A percentile compares a stretch with the other conserved stretches of the same genome.
These are phyloP conservation scores for Artomyces pyxidatus DNA, from an alignment of 768 basidiomycete species.

Conservation along the genomic window DNA sequence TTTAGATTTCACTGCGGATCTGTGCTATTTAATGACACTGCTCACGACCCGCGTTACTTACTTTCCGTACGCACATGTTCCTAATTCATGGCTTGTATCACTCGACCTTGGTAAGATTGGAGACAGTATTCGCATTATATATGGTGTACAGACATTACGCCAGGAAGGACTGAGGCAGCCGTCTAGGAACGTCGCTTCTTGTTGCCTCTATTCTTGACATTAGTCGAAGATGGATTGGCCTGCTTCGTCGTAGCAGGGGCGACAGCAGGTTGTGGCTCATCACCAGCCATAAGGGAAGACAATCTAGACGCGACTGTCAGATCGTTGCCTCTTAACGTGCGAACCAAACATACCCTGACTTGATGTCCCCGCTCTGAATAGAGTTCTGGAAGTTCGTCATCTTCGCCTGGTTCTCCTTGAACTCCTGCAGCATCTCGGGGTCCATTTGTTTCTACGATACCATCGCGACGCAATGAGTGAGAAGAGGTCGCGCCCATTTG, in stretches of 20 bases:
- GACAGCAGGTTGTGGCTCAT: slow-evolving; percentile 1
- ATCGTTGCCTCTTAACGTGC: too few species aligned
- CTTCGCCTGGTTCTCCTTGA: slow-evolving; percentile 53
- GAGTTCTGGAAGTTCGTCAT: slow-evolving; percentile 48
- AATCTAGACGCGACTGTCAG: background rate
- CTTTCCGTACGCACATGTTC: too few species aligned
- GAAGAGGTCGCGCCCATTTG: background rate
- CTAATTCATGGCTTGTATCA: too few species aligned
- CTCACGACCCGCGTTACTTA: too few species aligned
- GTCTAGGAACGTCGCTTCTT: slow-evolving; percentile 4
- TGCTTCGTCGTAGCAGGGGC: slow-evolving; percentile 8
- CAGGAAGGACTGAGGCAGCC: too few species aligned
- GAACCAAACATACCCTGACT: slow-evolving; percentile 16
- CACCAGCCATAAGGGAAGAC: slow-evolving; percentile 1
- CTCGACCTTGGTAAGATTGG: too few species aligned
- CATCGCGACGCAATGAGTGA: background rate
- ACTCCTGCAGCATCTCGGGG: slow-evolving; percentile 56
- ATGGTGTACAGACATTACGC: too few species aligned
- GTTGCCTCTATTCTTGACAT: slow-evolving; percentile 6
- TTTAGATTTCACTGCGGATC: too few species aligned
- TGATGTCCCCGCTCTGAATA: slow-evolving; percentile 50
- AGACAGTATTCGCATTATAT: too few species aligned
- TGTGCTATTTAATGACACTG: too few species aligned
- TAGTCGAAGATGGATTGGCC: background rate
- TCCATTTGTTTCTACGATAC: slow-evolving; percentile 62